phyloP scores from a whole-genome alignment of 2,329 filamentous ascomycete species.

The Fusarium piperis region DNA sequence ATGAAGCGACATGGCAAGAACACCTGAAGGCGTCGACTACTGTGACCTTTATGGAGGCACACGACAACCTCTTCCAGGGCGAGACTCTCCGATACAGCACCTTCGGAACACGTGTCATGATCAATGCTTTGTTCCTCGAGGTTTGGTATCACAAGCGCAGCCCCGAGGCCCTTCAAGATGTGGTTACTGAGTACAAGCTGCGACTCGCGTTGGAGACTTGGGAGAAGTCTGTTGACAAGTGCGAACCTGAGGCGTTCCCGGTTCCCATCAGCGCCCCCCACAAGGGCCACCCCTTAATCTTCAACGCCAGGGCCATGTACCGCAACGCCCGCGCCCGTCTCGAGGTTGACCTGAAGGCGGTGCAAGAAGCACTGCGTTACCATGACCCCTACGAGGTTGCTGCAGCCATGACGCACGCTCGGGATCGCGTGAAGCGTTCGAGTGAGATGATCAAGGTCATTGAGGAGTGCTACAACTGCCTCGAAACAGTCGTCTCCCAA shows the following conservation, averaged over 20 bases:
- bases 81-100: slow-evolving; percentile 92
- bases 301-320: slow-evolving; percentile 98
- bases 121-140: slow-evolving; percentile 97
- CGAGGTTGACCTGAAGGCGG: slow-evolving; percentile 93
- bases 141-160: slow-evolving; percentile 99
- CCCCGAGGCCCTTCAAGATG: slow-evolving; percentile 95
- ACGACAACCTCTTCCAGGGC: slow-evolving; percentile 95
- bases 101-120: slow-evolving; percentile 97
- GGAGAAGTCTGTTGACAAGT: slow-evolving; percentile 94
- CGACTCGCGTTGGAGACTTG: slow-evolving; percentile 96
- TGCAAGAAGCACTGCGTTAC: slow-evolving; percentile 95
- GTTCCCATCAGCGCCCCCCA: slow-evolving; percentile 93
- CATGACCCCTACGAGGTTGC: slow-evolving; percentile 98
- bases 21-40: slow-evolving; percentile 75
- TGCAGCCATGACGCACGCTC: slow-evolving; percentile 92
- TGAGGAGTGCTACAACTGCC: slow-evolving; percentile 96
- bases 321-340: slow-evolving; percentile 92
- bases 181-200: slow-evolving; percentile 98
- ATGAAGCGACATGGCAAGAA: slow-evolving; percentile 87
- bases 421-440: slow-evolving; percentile 93
- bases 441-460: slow-evolving; percentile 99
- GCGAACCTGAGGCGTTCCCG: slow-evolving; percentile 88
- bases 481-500: slow-evolving; percentile 93
- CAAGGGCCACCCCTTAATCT: slow-evolving; percentile 94
- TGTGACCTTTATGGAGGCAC: slow-evolving; percentile 91